phyloP scores from a whole-genome alignment of 208 protist species.

The Leishmania major region DNA sequence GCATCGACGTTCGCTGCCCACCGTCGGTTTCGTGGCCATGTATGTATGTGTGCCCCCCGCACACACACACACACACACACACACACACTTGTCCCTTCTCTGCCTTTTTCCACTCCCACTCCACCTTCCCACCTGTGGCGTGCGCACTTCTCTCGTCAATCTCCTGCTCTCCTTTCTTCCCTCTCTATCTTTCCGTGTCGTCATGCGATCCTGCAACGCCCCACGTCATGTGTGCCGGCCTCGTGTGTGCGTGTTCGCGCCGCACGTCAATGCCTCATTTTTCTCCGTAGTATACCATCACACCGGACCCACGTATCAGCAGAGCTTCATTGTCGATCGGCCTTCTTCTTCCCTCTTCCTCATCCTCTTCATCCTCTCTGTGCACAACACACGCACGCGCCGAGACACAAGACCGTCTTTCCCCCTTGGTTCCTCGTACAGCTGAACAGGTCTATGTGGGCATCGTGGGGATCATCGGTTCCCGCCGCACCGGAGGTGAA shows the following conservation, averaged over 20 bases:
- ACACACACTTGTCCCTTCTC: too few relatives aligned
- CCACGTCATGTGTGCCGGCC: neutral
- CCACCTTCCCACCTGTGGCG: neutral
- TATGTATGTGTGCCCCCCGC: too few relatives aligned
- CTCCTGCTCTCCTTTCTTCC: neutral
- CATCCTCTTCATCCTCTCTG: neutral
- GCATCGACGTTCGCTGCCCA: too few relatives aligned
- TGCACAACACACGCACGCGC: neutral
- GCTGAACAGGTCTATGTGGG: conserved; percentile 26
- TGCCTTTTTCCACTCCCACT: too few relatives aligned
- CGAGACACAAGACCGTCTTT: neutral
- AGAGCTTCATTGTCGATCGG: neutral
- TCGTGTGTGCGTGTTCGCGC: neutral
- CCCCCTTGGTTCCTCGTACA: neutral
- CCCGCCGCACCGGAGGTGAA: neutral
- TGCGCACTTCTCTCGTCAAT: neutral
- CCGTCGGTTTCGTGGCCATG: too few relatives aligned
- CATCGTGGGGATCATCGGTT: conserved; percentile 13
- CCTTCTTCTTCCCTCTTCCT: neutral
- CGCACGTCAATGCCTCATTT: neutral
- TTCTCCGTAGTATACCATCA: neutral
- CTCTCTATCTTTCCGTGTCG: neutral
- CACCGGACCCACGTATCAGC: neutral
- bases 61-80: too few relatives aligned
- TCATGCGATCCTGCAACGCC: neutral